Evolutionary conservation across 1,139 yeast species (phyloP), one percentile per base, ranked within the genome.

Genomic region (Yamadazyma dendronema): DNA sequence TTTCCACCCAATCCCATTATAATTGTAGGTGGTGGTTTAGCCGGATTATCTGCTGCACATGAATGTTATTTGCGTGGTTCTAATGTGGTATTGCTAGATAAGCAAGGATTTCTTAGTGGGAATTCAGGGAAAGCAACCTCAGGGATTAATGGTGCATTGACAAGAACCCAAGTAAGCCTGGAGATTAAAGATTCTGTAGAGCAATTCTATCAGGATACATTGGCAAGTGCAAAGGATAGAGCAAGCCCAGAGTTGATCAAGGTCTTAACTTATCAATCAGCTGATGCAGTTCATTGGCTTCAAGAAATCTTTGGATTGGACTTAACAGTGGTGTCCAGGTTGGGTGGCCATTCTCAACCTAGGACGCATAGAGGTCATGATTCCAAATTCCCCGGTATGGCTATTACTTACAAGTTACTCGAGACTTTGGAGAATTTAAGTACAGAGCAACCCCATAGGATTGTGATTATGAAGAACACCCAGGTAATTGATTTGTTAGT

Each of bases 51-150:
- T n/a, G 81, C 90, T 2, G 84, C 88, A 1, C 85, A 80, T 53
- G 83, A 81, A 49, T 72, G 83, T 13, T 69, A 80, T 38, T 63
- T 72, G 39, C 65, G 79, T 35, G 76, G 81, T 36, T 66, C 84
- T 52, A 62, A 77, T 47, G 78, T 83, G 12, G 58, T 82, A 0
- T 52, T 84, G 13, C 50, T 84, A 15, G 90, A 84, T 45, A 83
- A 83, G 50, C 78, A 76, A 36, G 72, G 78, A 11, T 76, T 77
- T 47, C 64, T 83, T 29, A 86, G 90, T 39, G 95, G 95, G 4
- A 85, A 84, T 53, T 81, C 90, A 28, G 81, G 85, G 19, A 83
- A 84, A 56, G 95, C 95, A 1, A 82, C 90, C 0, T 79, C 87
- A 15, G 95, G 95, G 17, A 85, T 86, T 49, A 85, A 84, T 56